Conservation (phyloP, 768 basidiomycete species). For the Aureoboletus auriporus region DNA sequence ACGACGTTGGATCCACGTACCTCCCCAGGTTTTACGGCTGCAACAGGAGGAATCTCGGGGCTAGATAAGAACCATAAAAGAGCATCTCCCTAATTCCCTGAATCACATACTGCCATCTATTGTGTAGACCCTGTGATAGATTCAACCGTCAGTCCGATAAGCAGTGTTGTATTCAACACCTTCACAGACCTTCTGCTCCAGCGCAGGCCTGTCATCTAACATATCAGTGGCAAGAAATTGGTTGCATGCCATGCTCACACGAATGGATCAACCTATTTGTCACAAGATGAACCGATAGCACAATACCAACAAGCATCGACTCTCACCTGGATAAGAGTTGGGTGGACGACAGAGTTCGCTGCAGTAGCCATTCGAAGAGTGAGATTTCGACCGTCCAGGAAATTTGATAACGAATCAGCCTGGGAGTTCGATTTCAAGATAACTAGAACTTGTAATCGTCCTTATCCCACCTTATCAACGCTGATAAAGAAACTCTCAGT, state of each 20-base stretch:
- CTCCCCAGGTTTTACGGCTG: slow-evolving; percentile 60
- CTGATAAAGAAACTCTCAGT: slow-evolving; percentile 1
- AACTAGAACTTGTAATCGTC: neutral
- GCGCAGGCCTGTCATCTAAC: slow-evolving; percentile 35
- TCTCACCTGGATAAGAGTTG: slow-evolving; percentile 53
- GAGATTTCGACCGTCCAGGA: neutral
- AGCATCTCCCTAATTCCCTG: neutral
- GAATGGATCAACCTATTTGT: slow-evolving; percentile 61
- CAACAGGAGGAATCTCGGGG: slow-evolving; percentile 61
- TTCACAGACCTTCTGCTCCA: slow-evolving; percentile 52
- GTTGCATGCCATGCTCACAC: slow-evolving; percentile 38
- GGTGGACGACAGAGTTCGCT: slow-evolving; percentile 58
- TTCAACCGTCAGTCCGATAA: neutral
- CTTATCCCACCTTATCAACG: slow-evolving; percentile 9
- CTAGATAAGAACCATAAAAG: slow-evolving; percentile 26
- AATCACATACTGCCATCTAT: slow-evolving; percentile 65
- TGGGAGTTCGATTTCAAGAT: slow-evolving; percentile 7
- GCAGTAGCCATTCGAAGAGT: slow-evolving; percentile 47
- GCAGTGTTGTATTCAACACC: neutral
- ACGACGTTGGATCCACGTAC: slow-evolving; percentile 22
- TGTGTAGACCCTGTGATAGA: slow-evolving; percentile 51
- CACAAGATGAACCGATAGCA: neutral
- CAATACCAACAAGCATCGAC: neutral
- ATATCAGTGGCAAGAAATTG: neutral
- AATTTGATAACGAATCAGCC: neutral